These are phyloP conservation scores for Colletotrichum chlorophyti DNA, from an alignment of 2,329 filamentous ascomycete genomes.

Conservation along the genomic window DNA sequence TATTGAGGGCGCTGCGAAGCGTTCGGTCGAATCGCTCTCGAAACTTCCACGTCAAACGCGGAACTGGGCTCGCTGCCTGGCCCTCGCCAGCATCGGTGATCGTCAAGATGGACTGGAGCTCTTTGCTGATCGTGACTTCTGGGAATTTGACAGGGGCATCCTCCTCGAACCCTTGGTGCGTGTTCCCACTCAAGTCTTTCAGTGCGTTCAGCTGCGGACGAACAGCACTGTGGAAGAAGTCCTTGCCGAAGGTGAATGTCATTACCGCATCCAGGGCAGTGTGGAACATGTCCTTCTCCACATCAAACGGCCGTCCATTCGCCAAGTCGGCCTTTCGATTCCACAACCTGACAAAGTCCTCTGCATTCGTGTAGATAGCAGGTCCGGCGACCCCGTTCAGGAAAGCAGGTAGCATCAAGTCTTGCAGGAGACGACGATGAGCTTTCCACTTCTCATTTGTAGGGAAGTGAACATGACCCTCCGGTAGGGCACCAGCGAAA, in stretches of 20 bases:
- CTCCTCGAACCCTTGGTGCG: neutral
- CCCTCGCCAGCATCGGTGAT: conserved; percentile 7
- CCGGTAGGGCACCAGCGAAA: conserved; percentile 26
- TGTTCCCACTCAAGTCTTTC: neutral
- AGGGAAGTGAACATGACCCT: conserved; percentile 40
- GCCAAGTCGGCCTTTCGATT: conserved; percentile 37
- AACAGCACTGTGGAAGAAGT: conserved; percentile 7
- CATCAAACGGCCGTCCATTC: conserved; percentile 38
- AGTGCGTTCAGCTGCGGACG: neutral
- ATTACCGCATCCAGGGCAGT: conserved; percentile 40
- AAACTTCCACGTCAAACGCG: conserved; percentile 1
- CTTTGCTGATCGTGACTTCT: neutral
- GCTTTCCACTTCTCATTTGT: conserved; percentile 38
- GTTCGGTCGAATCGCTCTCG: neutral
- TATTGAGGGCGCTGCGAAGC: neutral
- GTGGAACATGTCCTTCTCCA: conserved; percentile 37
- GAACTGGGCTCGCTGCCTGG: neutral
- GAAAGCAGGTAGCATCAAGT: conserved; percentile 45
- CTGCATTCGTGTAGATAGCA: conserved; percentile 38
- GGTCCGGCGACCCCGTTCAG: conserved; percentile 40
- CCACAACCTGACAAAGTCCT: conserved; percentile 42
- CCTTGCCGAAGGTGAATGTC: conserved; percentile 36
- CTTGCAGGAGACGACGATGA: conserved; percentile 42
- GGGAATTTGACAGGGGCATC: neutral
- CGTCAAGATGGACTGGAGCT: neutral